Evolutionary conservation across 306 rosid genomes (phyloP).

Genomic region (Coriaria nepalensis): DNA sequence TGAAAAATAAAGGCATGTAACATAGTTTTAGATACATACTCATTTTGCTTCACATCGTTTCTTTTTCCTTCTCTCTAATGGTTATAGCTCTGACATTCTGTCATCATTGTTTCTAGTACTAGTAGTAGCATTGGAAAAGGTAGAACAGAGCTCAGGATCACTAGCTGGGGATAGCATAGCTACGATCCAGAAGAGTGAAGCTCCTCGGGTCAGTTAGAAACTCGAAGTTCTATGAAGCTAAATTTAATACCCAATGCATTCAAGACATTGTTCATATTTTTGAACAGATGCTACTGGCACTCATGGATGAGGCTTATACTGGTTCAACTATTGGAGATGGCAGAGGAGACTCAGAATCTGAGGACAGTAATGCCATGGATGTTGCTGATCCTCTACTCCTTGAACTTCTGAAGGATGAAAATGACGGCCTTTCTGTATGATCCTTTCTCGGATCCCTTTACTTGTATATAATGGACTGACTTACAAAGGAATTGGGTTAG

Average conservation of each 20-base stretch:
- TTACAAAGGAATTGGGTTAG: not conserved
- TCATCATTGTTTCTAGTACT: constrained; percentile 35
- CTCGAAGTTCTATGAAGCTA: not conserved
- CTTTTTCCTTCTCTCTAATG: not conserved
- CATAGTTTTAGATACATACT: not conserved
- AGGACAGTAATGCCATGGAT: constrained; percentile 61
- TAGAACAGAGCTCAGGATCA: constrained; percentile 73
- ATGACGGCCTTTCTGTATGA: constrained; percentile 87
- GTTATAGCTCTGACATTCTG: not conserved
- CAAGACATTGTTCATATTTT: constrained; percentile 11
- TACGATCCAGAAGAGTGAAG: constrained; percentile 85
- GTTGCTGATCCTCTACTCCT: constrained; percentile 80
- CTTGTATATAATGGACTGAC: not conserved
- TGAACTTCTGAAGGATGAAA: constrained; percentile 92
- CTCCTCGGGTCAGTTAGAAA: constrained; percentile 58
- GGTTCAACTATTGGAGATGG: constrained; percentile 92
- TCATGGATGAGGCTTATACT: constrained; percentile 98
- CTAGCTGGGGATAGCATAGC: constrained; percentile 83
- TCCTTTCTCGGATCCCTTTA: constrained; percentile 10
- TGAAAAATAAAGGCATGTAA: too few relatives aligned
- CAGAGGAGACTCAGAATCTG: constrained; percentile 86
- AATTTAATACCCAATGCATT: constrained; percentile 11
- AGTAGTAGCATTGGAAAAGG: constrained; percentile 91
- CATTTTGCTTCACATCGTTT: not conserved
- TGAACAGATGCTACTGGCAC: constrained; percentile 85